Evolutionary conservation across 2,329 filamentous ascomycete species (phyloP).

Genomic region (Geosmithia putterillii): DNA sequence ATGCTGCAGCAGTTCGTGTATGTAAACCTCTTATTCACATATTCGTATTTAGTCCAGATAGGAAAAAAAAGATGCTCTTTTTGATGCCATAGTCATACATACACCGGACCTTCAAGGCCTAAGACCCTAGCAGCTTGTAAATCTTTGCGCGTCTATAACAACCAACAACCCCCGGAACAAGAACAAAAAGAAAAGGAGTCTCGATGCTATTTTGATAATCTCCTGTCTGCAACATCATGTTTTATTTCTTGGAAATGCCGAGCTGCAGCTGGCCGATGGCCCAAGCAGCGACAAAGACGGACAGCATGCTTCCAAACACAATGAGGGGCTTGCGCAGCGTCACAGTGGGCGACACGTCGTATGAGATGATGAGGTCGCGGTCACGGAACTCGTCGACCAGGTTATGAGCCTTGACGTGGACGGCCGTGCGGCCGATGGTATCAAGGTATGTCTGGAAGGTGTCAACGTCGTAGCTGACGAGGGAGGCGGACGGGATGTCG

Average conservation of each 20-base stretch:
- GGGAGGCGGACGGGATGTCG: constrained; percentile 50
- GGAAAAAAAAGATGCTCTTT: not conserved
- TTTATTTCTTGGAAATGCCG: constrained; percentile 49
- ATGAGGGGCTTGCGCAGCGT: constrained; percentile 78
- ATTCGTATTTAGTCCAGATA: too few species aligned
- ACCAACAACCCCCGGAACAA: not conserved
- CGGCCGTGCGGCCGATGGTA: constrained; percentile 73
- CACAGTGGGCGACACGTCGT: constrained; percentile 67
- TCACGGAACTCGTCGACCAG: constrained; percentile 84
- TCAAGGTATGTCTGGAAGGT: constrained; percentile 88
- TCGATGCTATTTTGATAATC: not conserved
- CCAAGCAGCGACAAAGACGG: constrained; percentile 66
- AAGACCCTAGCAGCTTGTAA: not conserved
- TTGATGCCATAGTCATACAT: not conserved
- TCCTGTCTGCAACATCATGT: not conserved
- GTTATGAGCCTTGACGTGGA: constrained; percentile 73
- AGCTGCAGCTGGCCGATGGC: constrained; percentile 67
- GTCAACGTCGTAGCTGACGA: constrained; percentile 45
- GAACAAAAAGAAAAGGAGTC: not conserved
- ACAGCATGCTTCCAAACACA: constrained; percentile 60
- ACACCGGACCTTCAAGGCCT: too few species aligned
- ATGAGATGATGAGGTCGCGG: constrained; percentile 72
- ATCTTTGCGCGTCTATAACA: not conserved
- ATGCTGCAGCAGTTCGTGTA: too few species aligned
- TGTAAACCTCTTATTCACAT: too few species aligned